Evolutionary conservation across 2,329 filamentous ascomycete species (phyloP).

Genomic region (Harringtonia lauricola): DNA sequence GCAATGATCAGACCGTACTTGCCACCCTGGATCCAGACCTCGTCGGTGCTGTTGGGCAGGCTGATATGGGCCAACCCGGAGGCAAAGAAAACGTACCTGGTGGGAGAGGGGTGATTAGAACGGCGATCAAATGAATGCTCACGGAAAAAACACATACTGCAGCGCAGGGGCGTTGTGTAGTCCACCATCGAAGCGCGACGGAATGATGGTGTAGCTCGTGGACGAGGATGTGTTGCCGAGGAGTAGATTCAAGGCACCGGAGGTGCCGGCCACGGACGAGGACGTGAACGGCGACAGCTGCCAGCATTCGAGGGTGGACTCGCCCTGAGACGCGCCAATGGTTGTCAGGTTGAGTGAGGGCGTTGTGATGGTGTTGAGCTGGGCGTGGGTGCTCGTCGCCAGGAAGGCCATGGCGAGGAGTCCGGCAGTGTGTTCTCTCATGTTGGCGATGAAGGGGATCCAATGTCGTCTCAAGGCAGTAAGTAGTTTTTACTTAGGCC

Average conservation of each 20-base stretch:
- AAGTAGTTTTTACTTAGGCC: too few relatives aligned
- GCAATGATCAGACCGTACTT: slow-evolving; percentile 29
- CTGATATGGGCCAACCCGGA: slow-evolving; percentile 19
- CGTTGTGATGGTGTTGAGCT: not conserved
- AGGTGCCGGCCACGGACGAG: slow-evolving; percentile 20
- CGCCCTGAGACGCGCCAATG: slow-evolving; percentile 22
- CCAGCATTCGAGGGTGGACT: slow-evolving; percentile 35
- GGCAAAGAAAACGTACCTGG: not conserved
- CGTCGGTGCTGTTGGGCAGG: slow-evolving; percentile 24
- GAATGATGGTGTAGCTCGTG: slow-evolving; percentile 24
- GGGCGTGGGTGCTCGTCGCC: not conserved
- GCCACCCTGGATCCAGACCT: slow-evolving; percentile 26
- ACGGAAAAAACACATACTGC: slow-evolving; percentile 19
- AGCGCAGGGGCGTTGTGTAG: slow-evolving; percentile 28
- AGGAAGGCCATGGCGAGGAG: not conserved
- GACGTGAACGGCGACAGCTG: slow-evolving; percentile 24
- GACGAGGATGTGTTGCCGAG: slow-evolving; percentile 21
- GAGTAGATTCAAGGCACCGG: slow-evolving; percentile 18
- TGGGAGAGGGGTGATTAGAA: not conserved
- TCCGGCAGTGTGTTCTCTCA: not conserved
- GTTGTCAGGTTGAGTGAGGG: slow-evolving; percentile 29
- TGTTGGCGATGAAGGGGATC: too few relatives aligned
- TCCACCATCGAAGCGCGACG: slow-evolving; percentile 25
- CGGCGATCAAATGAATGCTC: not conserved
- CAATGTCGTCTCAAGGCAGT: too few relatives aligned